Conservation (phyloP, 2,329 filamentous ascomycete genomes). For the Pezicula rhizophila region DNA sequence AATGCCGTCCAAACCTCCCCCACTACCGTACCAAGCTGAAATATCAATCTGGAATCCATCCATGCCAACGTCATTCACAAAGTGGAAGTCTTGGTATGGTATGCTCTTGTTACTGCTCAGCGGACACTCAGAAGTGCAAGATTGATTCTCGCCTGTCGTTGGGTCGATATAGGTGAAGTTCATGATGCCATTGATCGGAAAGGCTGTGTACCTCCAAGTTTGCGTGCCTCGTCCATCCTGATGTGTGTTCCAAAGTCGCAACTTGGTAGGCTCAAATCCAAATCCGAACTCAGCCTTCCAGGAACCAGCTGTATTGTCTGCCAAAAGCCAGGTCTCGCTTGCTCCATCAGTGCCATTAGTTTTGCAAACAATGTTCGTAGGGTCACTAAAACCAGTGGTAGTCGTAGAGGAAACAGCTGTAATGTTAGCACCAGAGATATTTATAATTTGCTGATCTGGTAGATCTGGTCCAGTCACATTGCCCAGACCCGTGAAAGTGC, state of each 20-base stretch:
- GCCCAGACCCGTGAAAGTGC: constrained; percentile 80
- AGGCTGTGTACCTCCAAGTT: constrained; percentile 78
- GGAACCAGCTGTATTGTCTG: constrained; percentile 68
- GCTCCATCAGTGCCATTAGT: constrained; percentile 56
- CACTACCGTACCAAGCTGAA: constrained; percentile 77
- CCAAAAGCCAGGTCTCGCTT: constrained; percentile 79
- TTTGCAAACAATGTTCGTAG: constrained; percentile 78
- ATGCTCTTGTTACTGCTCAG: constrained; percentile 63
- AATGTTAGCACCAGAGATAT: constrained; percentile 73
- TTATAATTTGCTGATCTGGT: constrained; percentile 73
- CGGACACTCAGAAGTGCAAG: constrained; percentile 81
- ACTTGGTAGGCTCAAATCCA: constrained; percentile 77
- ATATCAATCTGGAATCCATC: constrained; percentile 79
- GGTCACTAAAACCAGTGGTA: constrained; percentile 62
- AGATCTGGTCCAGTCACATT: constrained; percentile 66
- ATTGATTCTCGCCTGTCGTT: constrained; percentile 55
- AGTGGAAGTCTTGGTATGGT: constrained; percentile 80
- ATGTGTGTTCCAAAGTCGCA: constrained; percentile 84
- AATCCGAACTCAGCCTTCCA: constrained; percentile 83
- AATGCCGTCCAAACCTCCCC: constrained; percentile 79
- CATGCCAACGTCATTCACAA: constrained; percentile 87
- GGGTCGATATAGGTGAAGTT: constrained; percentile 89
- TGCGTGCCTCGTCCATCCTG: constrained; percentile 79
- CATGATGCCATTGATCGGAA: constrained; percentile 88
- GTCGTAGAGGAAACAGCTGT: constrained; percentile 57